phyloP scores from a whole-genome alignment of 495 filamentous ascomycete genomes.

The Geopyxis carbonaria region DNA sequence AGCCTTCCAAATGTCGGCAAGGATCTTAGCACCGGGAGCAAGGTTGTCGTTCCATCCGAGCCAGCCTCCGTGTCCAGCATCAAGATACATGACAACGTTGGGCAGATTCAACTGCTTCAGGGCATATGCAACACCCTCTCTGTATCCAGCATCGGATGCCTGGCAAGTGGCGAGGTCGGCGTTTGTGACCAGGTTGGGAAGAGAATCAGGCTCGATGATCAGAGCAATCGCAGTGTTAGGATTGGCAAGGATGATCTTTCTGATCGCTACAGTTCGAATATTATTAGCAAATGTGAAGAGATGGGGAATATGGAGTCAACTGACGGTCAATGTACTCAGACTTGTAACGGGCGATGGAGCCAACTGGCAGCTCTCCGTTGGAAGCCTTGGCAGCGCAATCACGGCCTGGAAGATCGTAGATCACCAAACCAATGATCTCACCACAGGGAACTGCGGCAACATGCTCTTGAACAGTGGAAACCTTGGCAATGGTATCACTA shows the following conservation, averaged over 20 bases:
- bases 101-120: conserved; percentile 36
- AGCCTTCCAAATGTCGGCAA: conserved; percentile 34
- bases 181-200: conserved; percentile 50
- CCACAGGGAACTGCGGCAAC: too few relatives aligned
- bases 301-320: too few relatives aligned
- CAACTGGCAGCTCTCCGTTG: conserved; percentile 56
- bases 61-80: conserved; percentile 40
- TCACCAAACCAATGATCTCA: too few relatives aligned
- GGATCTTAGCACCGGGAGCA: conserved; percentile 35
- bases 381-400: too few relatives aligned
- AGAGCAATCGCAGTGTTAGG: too few relatives aligned
- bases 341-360: conserved; percentile 49
- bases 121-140: conserved; percentile 42
- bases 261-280: conserved; percentile 34
- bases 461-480: too few relatives aligned
- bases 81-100: conserved; percentile 47
- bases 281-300: too few relatives aligned
- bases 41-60: conserved; percentile 43
- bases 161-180: conserved; percentile 36
- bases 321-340: conserved; percentile 48
- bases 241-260: conserved; percentile 34
- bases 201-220: conserved; percentile 41
- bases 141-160: conserved; percentile 36
- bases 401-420: too few relatives aligned
- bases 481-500: too few relatives aligned